phyloP scores from a whole-genome alignment of 768 basidiomycete species.

The Lactifluus rugatus region DNA sequence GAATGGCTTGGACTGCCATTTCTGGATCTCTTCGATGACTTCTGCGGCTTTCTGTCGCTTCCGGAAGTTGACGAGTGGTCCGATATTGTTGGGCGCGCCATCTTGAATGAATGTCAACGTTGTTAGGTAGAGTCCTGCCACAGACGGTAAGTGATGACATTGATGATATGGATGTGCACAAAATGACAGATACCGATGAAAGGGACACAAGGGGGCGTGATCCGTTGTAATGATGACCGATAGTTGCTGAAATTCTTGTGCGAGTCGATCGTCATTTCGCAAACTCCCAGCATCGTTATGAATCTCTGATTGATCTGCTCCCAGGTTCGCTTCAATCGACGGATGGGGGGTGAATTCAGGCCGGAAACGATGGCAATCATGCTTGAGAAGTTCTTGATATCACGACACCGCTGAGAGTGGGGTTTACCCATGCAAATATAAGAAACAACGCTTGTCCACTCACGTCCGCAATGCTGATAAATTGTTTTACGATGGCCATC shows the following conservation, averaged over 20 bases:
- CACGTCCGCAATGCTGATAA: conserved; percentile 87
- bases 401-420: conserved; percentile 63
- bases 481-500: conserved; percentile 74
- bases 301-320: conserved; percentile 73
- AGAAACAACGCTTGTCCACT: conserved; percentile 26
- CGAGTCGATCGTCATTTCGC: conserved; percentile 86
- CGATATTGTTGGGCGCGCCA: conserved; percentile 81
- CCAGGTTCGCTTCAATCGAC: conserved; percentile 88
- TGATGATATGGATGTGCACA: not conserved
- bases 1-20: conserved; percentile 88
- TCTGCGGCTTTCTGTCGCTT: conserved; percentile 95
- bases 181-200: conserved; percentile 66
- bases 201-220: conserved; percentile 90
- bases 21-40: conserved; percentile 92
- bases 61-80: conserved; percentile 83
- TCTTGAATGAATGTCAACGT: conserved; percentile 98
- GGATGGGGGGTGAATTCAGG: conserved; percentile 86
- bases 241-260: conserved; percentile 94
- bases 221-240: conserved; percentile 67
- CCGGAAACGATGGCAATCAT: conserved; percentile 96
- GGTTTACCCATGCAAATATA: conserved; percentile 8
- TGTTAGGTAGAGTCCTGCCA: conserved; percentile 85
- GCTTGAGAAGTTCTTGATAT: conserved; percentile 89
- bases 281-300: conserved; percentile 61
- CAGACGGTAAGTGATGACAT: not conserved